Base-by-base conservation (phyloP, 2,329 filamentous ascomycete species). In the Cladosporium phlei region DNA sequence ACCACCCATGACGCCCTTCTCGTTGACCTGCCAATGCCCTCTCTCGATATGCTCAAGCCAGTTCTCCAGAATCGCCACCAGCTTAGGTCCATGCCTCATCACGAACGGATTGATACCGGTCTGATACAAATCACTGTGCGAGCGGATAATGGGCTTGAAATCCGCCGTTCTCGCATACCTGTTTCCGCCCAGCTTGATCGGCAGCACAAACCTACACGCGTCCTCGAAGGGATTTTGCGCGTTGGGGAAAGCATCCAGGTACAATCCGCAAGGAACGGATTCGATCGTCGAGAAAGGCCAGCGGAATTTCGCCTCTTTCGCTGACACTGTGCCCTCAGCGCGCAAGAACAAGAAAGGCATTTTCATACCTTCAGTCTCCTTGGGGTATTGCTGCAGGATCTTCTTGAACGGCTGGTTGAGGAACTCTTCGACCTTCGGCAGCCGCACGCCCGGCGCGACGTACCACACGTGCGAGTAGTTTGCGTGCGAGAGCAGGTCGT, bases 151-250 rank as follows among this genome's bases (percentile, higher is more conserved):
- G 1, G 58, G 54, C 22, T 54, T 50, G 35, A 58, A 57, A 39
- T 64, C 61, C 8, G 55, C 56, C 5, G 60, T 64, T 22, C 59
- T 46, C 3, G 60, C 61, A 40, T 61, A 62, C n/a, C 47, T 40
- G 38, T 60, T 59, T 16, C 49, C 55, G 11, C 59, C 61, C 1
- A 65, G 45, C 4, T 53, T 51, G 34, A 64, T 62, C 2, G 62
- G 62, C 17, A 65, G 43, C 0, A 64, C 59, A 16, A 65, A 50
- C 9, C 59, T 52, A 42, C 61, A 64, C 4, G 58, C 59, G 44
- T 65, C 62, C 27, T 65, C 61, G 47, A 64, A 64, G 4, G 62
- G 60, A 28, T 64, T 63, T 27, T 60, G 55, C 2, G 59, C 60
- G 30, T 61, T 61, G 3, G 59, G 59, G 38, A 63, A 60, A 5